Evolutionary conservation across 305 asterid genomes (phyloP).

Genomic region (Solanum aculeatissimum): DNA sequence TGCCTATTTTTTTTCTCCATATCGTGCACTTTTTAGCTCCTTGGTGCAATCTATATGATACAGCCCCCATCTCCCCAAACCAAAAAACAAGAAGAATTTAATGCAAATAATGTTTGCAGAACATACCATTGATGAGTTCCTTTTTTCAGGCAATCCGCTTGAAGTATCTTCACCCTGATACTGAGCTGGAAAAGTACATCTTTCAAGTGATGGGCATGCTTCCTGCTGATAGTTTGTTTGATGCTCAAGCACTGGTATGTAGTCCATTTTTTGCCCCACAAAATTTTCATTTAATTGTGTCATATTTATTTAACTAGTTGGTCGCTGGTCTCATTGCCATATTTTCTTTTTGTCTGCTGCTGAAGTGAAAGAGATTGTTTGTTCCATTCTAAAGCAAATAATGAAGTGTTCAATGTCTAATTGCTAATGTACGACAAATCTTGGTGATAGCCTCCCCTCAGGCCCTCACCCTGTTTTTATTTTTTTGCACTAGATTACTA

Average conservation of each 20-base stretch:
- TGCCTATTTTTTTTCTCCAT: background rate
- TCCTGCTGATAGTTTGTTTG: conserved; percentile 48
- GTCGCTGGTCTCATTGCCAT: background rate
- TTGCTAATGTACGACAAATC: background rate
- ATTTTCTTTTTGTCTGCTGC: background rate
- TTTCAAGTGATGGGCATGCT: conserved; percentile 85
- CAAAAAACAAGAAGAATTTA: background rate
- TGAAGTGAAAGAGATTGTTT: background rate
- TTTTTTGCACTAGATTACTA: background rate
- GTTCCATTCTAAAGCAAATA: background rate
- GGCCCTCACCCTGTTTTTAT: background rate
- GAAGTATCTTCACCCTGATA: conserved; percentile 84
- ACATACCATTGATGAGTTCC: background rate
- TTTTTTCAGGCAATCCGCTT: conserved; percentile 67
- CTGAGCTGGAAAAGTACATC: conserved; percentile 75
- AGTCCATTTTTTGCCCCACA: background rate
- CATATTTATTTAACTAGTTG: background rate
- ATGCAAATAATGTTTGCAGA: background rate
- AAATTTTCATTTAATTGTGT: background rate
- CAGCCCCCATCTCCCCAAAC: background rate
- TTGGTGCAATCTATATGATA: background rate
- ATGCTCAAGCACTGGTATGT: conserved; percentile 96
- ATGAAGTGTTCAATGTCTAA: background rate
- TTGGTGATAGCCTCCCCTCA: background rate
- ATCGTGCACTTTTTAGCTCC: background rate